Evolutionary conservation across 2,329 filamentous ascomycete species (phyloP).

Genomic region (Cercospora janseana): DNA sequence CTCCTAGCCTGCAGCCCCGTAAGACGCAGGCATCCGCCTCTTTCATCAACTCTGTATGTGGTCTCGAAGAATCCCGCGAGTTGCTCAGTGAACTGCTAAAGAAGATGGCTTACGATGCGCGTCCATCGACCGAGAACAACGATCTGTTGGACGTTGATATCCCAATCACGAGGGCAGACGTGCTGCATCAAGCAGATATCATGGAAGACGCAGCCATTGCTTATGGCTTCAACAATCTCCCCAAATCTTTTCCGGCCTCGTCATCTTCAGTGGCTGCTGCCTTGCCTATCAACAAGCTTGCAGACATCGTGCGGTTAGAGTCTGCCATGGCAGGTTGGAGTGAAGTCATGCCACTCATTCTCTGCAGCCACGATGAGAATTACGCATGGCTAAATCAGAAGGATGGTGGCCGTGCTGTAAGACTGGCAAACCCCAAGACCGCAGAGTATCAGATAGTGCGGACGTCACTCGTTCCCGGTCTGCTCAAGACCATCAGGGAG

Average conservation of each 20-base stretch:
- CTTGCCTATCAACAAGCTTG: conserved; percentile 88
- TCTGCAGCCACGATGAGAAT: conserved; percentile 98
- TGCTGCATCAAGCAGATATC: conserved; percentile 94
- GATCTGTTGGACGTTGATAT: conserved; percentile 73
- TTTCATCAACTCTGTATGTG: conserved; percentile 92
- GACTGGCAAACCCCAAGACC: conserved; percentile 89
- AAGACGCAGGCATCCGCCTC: conserved; percentile 78
- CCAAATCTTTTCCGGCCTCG: conserved; percentile 80
- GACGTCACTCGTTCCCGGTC: conserved; percentile 78
- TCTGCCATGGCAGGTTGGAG: conserved; percentile 93
- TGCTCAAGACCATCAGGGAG: conserved; percentile 90
- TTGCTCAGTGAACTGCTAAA: conserved; percentile 75
- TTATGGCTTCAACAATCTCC: conserved; percentile 96
- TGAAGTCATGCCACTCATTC: conserved; percentile 91
- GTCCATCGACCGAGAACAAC: conserved; percentile 66
- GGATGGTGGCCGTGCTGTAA: conserved; percentile 79
- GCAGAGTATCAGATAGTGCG: conserved; percentile 90
- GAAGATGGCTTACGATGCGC: conserved; percentile 85
- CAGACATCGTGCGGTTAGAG: conserved; percentile 84
- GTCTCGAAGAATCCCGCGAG: conserved; percentile 70
- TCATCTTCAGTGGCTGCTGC: conserved; percentile 83
- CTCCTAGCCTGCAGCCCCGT: conserved; percentile 76
- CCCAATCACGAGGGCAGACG: conserved; percentile 86
- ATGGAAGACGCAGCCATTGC: conserved; percentile 98
- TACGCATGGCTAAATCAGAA: conserved; percentile 90